Percentiles rank a stretch among this genome's conserved stretches.
These are phyloP conservation scores for Straminergon stramineum DNA, from an alignment of 225 moss, liverwort and hornwort genomes.

Conservation along the genomic window DNA sequence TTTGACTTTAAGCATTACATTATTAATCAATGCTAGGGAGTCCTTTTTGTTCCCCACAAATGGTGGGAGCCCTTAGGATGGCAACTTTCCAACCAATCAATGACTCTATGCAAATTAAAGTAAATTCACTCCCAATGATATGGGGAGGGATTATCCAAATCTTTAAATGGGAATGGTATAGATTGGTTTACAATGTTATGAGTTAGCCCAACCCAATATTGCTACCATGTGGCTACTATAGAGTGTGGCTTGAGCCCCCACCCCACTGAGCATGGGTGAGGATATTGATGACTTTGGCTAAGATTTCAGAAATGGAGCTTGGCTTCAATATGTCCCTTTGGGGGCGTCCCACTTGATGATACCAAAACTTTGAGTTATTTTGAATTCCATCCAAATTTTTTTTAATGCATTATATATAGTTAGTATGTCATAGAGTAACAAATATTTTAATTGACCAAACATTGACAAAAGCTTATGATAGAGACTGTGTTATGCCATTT, in stretches of 20 bases:
- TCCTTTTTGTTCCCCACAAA: not conserved
- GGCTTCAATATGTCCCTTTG: not conserved
- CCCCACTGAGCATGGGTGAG: not conserved
- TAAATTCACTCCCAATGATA: not conserved
- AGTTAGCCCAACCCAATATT: rapidly evolving
- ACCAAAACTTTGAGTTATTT: not conserved
- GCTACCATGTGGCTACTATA: rapidly evolving
- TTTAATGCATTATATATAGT: not conserved
- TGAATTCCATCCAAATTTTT: not conserved
- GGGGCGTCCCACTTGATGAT: rapidly evolving
- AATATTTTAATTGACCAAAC: not conserved
- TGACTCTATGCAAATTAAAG: rapidly evolving
- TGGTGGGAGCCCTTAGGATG: rapidly evolving
- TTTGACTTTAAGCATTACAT: not conserved
- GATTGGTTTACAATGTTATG: not conserved
- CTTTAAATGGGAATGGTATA: rapidly evolving
- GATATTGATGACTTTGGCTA: rapidly evolving
- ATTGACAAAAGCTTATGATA: too few relatives aligned
- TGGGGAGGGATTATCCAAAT: not conserved
- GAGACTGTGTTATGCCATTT: not conserved
- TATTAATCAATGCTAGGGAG: not conserved
- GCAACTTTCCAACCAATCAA: not conserved
- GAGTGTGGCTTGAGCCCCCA: not conserved
- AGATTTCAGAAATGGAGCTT: not conserved
- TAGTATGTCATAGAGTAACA: not conserved